Evolutionary conservation across 345 rosid genomes (phyloP), one percentile per base, ranked within the genome.

Genomic region (Corchorus capsularis): DNA sequence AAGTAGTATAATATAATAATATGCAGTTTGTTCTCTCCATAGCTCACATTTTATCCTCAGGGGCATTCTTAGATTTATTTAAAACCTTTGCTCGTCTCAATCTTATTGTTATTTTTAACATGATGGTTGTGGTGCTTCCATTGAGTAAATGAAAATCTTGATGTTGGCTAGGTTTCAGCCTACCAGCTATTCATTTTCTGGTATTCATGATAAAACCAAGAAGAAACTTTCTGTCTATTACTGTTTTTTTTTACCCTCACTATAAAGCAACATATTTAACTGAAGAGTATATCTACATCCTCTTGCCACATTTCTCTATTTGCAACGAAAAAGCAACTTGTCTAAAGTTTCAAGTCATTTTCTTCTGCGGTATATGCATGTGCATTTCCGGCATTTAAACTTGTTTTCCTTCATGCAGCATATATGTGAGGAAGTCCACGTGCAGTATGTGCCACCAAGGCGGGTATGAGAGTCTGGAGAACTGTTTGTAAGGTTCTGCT

Each of bases 381-480:
- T 64, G 47, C 5, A 3, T 32, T 61, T 61, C 50, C 15, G 6
- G 2, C 19, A 45, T 17, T 62, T 2, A 52, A 46, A 9, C 5
- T 75, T 27, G 55, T 72, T 72, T 67, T 27, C 50, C 45, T 76
- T 56, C 17, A 45, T 84, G 85, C 92, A 94, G 97, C 80, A 75
- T 61, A 20, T 94, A 78, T 94, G 98, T 45, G 92, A 91, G 88
- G 98, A 94, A 43, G 93, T 82, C 73, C 87, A 83, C 6, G 93
- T 90, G 78, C 97, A 88, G 65, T 94, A 94, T 59, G 85, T 84
- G 63, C 90, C 90, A 4, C 98, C 97, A 0, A 92, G 91, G 80
- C 90, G 89, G 17, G 57, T 81, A 35, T 90, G 83, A 87, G 13
- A n/a, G 9, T 45, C 45, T 13, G 4, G 8, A 5, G 63, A 9